Evolutionary conservation across 345 rosid genomes (phyloP).

Genomic region (Durio zibethinus): DNA sequence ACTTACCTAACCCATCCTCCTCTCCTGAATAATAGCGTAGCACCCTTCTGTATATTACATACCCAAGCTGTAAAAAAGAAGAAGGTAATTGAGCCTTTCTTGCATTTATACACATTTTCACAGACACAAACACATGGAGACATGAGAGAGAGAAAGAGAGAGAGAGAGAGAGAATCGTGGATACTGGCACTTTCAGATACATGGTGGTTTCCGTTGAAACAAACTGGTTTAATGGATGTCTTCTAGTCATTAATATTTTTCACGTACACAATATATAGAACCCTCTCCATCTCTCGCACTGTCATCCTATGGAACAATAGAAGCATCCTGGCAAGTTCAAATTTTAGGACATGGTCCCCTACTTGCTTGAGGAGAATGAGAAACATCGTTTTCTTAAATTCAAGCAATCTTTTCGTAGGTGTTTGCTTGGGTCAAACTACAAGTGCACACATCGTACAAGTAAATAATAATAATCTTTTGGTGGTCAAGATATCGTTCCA

Average conservation of each 20-base stretch:
- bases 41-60: conserved; percentile 80
- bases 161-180: neutral
- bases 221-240: neutral
- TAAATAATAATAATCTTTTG: too few species aligned
- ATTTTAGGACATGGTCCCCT: neutral
- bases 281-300: neutral
- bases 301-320: neutral
- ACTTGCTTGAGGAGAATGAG: neutral
- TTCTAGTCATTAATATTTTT: neutral
- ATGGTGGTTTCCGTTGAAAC: neutral
- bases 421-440: too few species aligned
- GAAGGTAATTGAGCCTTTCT: neutral
- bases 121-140: neutral
- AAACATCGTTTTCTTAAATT: neutral
- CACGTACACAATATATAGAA: neutral
- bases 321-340: neutral
- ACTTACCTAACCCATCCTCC: conserved; percentile 86
- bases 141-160: neutral
- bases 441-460: too few species aligned
- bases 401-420: too few species aligned
- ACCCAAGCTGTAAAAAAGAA: conserved; percentile 59
- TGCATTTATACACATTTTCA: neutral
- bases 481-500: too few species aligned
- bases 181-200: neutral
- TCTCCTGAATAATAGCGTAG: conserved; percentile 92